These are phyloP conservation scores for Boletus semigastroideus DNA, from an alignment of 1,284 basidiomycete genomes.

Conservation along the genomic window DNA sequence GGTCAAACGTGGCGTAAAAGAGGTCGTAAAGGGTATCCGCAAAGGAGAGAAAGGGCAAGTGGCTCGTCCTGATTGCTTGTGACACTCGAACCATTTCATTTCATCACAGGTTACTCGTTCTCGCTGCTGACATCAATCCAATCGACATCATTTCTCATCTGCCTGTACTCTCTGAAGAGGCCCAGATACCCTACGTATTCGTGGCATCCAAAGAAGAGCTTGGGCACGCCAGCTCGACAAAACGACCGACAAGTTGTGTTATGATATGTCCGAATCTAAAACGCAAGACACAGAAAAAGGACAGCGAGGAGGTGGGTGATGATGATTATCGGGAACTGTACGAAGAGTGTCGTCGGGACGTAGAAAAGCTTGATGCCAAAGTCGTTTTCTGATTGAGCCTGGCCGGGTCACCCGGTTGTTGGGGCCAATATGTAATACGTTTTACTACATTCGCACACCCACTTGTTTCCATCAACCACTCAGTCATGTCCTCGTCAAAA, in stretches of 20 bases:
- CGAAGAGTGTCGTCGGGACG: constrained; percentile 83
- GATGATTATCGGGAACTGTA: constrained; percentile 85
- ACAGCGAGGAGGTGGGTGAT: constrained; percentile 58
- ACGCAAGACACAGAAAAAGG: constrained; percentile 65
- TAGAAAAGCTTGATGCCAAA: constrained; percentile 75
- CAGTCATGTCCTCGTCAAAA: constrained; percentile 51
- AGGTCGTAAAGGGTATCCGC: constrained; percentile 93
- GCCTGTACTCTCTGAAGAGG: constrained; percentile 93
- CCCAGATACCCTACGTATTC: constrained; percentile 90
- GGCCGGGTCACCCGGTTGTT: neutral
- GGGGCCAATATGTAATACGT: neutral
- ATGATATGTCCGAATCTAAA: constrained; percentile 87
- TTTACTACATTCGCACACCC: constrained; percentile 8
- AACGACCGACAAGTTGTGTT: constrained; percentile 97
- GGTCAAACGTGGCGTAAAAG: constrained; percentile 94
- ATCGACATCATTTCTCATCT: constrained; percentile 98
- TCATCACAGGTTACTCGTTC: constrained; percentile 71
- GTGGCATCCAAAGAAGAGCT: constrained; percentile 91
- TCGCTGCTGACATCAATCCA: constrained; percentile 97
- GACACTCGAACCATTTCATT: constrained; percentile 5
- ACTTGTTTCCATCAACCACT: constrained; percentile 6
- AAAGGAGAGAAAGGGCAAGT: constrained; percentile 93
- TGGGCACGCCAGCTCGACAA: constrained; percentile 93
- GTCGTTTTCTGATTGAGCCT: constrained; percentile 56
- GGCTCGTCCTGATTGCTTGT: neutral